Conservation (phyloP, 805 yeast species). For the Metahyphopichia silvanorum region DNA sequence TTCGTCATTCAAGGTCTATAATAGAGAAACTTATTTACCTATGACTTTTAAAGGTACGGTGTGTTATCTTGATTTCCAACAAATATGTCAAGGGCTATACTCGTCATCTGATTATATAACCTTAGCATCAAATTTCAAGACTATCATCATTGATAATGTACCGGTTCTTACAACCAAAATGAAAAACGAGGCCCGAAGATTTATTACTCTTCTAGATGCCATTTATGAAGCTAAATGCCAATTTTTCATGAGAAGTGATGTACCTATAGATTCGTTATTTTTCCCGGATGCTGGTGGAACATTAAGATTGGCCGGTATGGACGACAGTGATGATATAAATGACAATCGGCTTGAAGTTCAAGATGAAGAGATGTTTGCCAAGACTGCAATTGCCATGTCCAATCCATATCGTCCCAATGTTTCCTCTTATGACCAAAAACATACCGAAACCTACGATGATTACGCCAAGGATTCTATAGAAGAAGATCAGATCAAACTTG, state of each 20-base stretch:
- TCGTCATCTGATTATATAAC: constrained; percentile 73
- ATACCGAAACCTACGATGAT: constrained; percentile 24
- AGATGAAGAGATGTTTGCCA: constrained; percentile 68
- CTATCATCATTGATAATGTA: constrained; percentile 56
- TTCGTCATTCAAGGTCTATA: constrained; percentile 48
- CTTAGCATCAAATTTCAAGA: constrained; percentile 55
- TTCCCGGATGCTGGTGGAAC: constrained; percentile 48
- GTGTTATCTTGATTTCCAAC: constrained; percentile 49
- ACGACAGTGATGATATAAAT: constrained; percentile 10
- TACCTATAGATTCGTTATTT: constrained; percentile 50
- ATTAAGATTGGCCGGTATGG: constrained; percentile 8
- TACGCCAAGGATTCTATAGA: constrained; percentile 17
- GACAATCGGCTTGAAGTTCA: constrained; percentile 45
- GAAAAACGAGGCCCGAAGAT: constrained; percentile 67
- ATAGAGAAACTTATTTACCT: constrained; percentile 49
- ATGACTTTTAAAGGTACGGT: constrained; percentile 34
- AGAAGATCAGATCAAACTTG: constrained; percentile 2
- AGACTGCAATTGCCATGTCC: constrained; percentile 54
- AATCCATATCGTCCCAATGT: constrained; percentile 71
- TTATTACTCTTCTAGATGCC: constrained; percentile 66
- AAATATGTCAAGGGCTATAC: constrained; percentile 53
- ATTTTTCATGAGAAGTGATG: constrained; percentile 50
- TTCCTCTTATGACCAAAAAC: constrained; percentile 55
- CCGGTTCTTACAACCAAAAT: constrained; percentile 54
- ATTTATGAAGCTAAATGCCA: constrained; percentile 66